Evolutionary conservation across 1,139 yeast species (phyloP).

Genomic region (Geotrichum phurueaensis): DNA sequence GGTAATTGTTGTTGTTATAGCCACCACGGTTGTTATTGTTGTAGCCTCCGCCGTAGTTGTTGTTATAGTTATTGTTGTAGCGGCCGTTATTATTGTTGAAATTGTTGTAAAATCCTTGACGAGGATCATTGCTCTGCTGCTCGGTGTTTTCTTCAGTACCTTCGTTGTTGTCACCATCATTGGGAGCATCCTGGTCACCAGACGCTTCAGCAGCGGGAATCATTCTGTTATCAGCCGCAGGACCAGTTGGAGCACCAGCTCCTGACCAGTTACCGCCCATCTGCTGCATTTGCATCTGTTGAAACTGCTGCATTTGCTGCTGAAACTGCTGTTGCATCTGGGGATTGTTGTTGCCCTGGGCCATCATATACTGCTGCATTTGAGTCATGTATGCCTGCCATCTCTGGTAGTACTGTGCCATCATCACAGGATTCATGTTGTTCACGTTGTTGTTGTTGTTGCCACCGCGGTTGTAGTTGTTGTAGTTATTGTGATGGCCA

Average conservation of each 20-base stretch:
- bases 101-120: conserved; percentile 16
- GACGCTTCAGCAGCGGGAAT: conserved; percentile 10
- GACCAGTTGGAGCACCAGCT: not conserved
- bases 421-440: conserved; percentile 74
- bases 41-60: conserved; percentile 6
- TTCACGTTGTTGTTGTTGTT: conserved; percentile 13
- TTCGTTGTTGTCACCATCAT: conserved; percentile 12
- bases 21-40: conserved; percentile 16
- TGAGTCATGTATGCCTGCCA: conserved; percentile 62
- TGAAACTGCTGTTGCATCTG: conserved; percentile 41
- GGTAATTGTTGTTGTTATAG: conserved; percentile 16
- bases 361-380: conserved; percentile 37
- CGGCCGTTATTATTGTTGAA: conserved; percentile 9
- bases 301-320: conserved; percentile 32
- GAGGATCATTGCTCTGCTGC: conserved; percentile 14
- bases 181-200: conserved; percentile 17
- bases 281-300: conserved; percentile 21
- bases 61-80: conserved; percentile 17
- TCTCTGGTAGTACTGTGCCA: conserved; percentile 83
- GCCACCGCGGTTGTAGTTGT: conserved; percentile 18
- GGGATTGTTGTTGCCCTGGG: conserved; percentile 34
- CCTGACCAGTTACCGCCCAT: conserved; percentile 4
- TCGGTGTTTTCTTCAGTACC: conserved; percentile 11
- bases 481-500: conserved; percentile 16
- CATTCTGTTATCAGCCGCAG: conserved; percentile 1